Conservation (phyloP, 176 grass and related monocot genomes). For the Juncus inflexus region DNA sequence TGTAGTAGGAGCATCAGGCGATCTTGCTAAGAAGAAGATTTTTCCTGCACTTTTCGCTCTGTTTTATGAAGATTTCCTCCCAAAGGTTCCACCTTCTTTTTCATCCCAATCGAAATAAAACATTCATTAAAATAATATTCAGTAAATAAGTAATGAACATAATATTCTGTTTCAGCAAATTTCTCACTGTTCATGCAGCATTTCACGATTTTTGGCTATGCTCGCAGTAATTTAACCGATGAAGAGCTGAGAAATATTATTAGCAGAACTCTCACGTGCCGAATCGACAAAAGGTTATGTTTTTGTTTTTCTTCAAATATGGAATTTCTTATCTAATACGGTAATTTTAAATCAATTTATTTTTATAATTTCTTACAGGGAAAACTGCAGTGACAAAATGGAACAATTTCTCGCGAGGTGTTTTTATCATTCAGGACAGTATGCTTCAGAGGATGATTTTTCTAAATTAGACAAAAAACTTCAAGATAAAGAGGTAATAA, state of each 20-base stretch:
- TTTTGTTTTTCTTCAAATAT: not conserved
- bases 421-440: slow-evolving; percentile 84
- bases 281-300: slow-evolving; percentile 70
- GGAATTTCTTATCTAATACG: not conserved
- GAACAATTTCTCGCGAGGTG: slow-evolving; percentile 78
- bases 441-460: slow-evolving; percentile 71
- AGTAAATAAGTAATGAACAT: not conserved
- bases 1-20: slow-evolving; percentile 91
- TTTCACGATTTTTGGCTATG: slow-evolving; percentile 91
- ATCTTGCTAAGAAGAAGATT: slow-evolving; percentile 96
- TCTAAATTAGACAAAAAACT: slow-evolving; percentile 68
- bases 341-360: slow-evolving; percentile 5
- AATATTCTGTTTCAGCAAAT: slow-evolving; percentile 14
- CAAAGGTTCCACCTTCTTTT: slow-evolving; percentile 46
- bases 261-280: slow-evolving; percentile 69
- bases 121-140: not conserved
- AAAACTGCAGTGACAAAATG: slow-evolving; percentile 86
- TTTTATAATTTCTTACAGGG: slow-evolving; percentile 37
- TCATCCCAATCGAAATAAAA: not conserved
- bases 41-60: slow-evolving; percentile 89
- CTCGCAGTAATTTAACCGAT: slow-evolving; percentile 78
- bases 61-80: slow-evolving; percentile 80
- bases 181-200: slow-evolving; percentile 63
- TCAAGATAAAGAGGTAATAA: slow-evolving; percentile 78
- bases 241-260: slow-evolving; percentile 82